Evolutionary conservation across 2,329 filamentous ascomycete genomes (phyloP).

Genomic region (Aspergillus quadrilineatus): DNA sequence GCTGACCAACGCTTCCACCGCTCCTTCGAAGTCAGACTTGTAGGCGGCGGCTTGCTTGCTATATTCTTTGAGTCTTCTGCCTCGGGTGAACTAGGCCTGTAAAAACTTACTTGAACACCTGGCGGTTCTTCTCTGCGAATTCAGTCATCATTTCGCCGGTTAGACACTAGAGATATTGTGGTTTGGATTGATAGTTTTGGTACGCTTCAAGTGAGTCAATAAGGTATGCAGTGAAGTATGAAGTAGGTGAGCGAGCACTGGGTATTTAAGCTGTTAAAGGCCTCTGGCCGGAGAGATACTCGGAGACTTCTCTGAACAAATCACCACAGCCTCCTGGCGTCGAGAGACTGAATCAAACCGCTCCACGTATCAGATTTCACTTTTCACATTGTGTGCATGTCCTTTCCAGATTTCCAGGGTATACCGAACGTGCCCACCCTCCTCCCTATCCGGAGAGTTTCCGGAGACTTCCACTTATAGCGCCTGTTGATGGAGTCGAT

Average conservation of each 20-base stretch:
- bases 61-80: background rate
- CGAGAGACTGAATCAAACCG: background rate
- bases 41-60: conserved; percentile 10
- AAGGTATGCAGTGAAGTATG: background rate
- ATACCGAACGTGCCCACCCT: background rate
- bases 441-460: background rate
- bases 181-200: background rate
- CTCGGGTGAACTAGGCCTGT: background rate
- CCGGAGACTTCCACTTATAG: background rate
- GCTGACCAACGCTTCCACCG: conserved; percentile 3
- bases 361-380: background rate
- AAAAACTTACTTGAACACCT: conserved; percentile 10
- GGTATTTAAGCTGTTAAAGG: background rate
- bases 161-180: background rate
- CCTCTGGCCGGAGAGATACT: background rate
- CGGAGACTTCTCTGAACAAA: conserved; percentile 1
- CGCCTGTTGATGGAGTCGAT: background rate
- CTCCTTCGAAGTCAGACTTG: conserved; percentile 1
- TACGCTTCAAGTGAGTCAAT: background rate
- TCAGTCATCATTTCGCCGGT: conserved; percentile 4
- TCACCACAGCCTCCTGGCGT: background rate
- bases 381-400: background rate
- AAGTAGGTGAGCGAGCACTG: background rate
- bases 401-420: background rate
- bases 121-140: conserved; percentile 10